Evolutionary conservation across 1,284 basidiomycete species (phyloP), one percentile per base, ranked within the genome.

Genomic region (Taiwanofungus camphoratus): DNA sequence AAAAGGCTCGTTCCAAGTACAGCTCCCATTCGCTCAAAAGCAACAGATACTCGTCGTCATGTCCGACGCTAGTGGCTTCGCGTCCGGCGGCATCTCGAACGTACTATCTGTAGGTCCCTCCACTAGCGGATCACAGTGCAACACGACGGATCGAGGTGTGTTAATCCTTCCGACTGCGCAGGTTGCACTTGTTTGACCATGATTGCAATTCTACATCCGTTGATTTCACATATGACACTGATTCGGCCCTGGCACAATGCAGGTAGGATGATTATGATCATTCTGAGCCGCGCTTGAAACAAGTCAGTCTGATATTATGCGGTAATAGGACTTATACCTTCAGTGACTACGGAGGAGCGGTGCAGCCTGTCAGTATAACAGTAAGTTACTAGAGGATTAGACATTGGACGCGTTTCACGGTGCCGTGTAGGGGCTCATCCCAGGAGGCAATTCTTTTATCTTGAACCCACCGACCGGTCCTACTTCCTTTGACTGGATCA

Each of bases 1-100:
- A 36, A 52, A 71, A 51, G 82, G 82, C 34, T 69, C 71, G 0
- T 86, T 71, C 53, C 61, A 73, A 9, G 54, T 63, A 0, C 68
- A 67, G 44, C 52, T 87, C 8, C 63, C 67, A 1, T 63, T 80
- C 35, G 16, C 59, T 3, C 53, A 67, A 16, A 60, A 55, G 20
- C 53, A 68, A 9, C 56, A 65, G 41, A 68, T 87, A 42, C 43
- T 87, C 9, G 51, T 82, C 16, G 71, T 76, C 29, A 82, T 89
- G 82, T 86, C 80, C 18, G 87, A 89, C 57, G 67, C 76, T 15
- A 74, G 73, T 35, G 83, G 83, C 0, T 84, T 81, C 56, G 82
- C 66, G 33, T 66, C 77, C 7, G 84, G 85, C 5, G 85, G 83
- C 15, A 69, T 70, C 5, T 75, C 79, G 1, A 48, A 62, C 26